Percentiles rank a stretch among this genome's conserved stretches.
Conservation (phyloP, 768 basidiomycete genomes). For the Clitopilus hobsonii region DNA sequence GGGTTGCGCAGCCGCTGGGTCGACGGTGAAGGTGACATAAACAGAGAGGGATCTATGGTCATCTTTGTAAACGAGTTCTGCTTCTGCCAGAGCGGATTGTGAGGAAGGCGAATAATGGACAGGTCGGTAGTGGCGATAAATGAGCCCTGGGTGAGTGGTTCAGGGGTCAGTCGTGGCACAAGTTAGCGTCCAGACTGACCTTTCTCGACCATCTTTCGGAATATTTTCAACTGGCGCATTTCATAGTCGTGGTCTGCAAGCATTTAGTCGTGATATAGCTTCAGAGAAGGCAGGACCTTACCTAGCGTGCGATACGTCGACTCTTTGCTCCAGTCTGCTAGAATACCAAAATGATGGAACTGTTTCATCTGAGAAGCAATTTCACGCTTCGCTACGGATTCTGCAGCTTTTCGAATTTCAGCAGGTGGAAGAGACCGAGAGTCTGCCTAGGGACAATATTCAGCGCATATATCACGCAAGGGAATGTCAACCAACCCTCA, state of each 20-base stretch:
- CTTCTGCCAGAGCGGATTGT: conserved; percentile 89
- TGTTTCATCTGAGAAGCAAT: conserved; percentile 74
- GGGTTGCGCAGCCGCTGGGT: conserved; percentile 19
- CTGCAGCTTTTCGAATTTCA: conserved; percentile 66
- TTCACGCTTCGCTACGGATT: conserved; percentile 66
- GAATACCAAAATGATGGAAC: conserved; percentile 78
- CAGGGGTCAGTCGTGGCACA: background rate
- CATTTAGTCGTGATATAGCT: background rate
- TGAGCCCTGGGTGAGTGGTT: conserved; percentile 49
- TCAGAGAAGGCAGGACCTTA: conserved; percentile 22
- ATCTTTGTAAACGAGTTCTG: conserved; percentile 88
- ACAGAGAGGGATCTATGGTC: conserved; percentile 85
- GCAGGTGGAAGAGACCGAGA: conserved; percentile 49
- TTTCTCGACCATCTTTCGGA: conserved; percentile 83
- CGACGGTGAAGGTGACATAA: conserved; percentile 77
- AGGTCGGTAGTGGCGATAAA: conserved; percentile 83
- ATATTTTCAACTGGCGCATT: conserved; percentile 80
- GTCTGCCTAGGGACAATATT: conserved; percentile 34
- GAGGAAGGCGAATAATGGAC: conserved; percentile 96
- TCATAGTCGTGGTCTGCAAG: conserved; percentile 78
- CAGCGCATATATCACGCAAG: background rate
- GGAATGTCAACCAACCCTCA: conserved; percentile 45
- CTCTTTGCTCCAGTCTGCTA: conserved; percentile 81
- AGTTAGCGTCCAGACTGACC: conserved; percentile 36
- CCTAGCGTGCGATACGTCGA: conserved; percentile 86